A percentile compares a stretch with the other conserved stretches of the same genome.
phyloP scores from a whole-genome alignment of 1,284 basidiomycete genomes.

The Ceratobasidium sp. region DNA sequence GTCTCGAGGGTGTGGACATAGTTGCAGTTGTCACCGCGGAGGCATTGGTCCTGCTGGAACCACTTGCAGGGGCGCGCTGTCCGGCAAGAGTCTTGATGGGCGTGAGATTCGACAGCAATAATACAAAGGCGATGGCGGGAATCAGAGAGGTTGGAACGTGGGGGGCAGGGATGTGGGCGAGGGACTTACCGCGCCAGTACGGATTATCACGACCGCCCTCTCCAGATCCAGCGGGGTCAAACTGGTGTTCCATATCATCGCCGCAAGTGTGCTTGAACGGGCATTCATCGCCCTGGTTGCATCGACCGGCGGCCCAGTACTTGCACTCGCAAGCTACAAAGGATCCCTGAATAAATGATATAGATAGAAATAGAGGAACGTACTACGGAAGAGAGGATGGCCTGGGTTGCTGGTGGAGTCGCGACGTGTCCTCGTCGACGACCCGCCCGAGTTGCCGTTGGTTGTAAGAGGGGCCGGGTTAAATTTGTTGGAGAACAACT shows the following conservation, averaged over 20 bases:
- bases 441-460: constrained; percentile 1
- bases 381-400: constrained; percentile 36
- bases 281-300: constrained; percentile 44
- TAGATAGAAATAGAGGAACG: neutral
- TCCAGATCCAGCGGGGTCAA: neutral
- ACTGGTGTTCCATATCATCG: constrained; percentile 37
- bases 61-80: constrained; percentile 44
- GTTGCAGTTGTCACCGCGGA: constrained; percentile 43
- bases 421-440: constrained; percentile 6
- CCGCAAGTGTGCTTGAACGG: constrained; percentile 44
- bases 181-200: constrained; percentile 40
- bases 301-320: constrained; percentile 43
- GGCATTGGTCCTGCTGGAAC: constrained; percentile 43
- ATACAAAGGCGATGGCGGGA: neutral
- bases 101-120: constrained; percentile 24
- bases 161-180: neutral
- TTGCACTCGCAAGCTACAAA: constrained; percentile 41
- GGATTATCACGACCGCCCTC: constrained; percentile 24
- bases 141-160: too few species aligned
- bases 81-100: neutral
- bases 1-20: constrained; percentile 44
- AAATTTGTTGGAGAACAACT: constrained; percentile 34
- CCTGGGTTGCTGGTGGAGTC: constrained; percentile 12
- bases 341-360: neutral
- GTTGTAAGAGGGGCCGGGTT: neutral